Evolutionary conservation across 2,329 filamentous ascomycete species (phyloP).

Genomic region (Sclerotinia borealis): DNA sequence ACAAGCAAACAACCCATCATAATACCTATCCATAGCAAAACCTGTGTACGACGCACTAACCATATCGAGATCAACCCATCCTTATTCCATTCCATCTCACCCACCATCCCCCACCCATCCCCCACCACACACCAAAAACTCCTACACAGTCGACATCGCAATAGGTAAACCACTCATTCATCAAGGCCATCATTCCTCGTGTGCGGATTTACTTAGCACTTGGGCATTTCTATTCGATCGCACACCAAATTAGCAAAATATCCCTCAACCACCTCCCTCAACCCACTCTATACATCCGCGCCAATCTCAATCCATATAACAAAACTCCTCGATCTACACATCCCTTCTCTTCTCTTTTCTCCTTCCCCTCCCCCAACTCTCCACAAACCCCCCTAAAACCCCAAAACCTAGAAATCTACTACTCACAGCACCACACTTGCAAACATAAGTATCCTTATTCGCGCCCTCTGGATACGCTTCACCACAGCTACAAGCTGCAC

Average conservation of each 20-base stretch:
- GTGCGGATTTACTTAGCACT: background rate
- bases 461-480: background rate
- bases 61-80: background rate
- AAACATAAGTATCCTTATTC: conserved; percentile 7
- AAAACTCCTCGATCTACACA: background rate
- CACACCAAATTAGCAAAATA: background rate
- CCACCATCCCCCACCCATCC: background rate
- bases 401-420: background rate
- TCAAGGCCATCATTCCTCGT: background rate
- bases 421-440: conserved; percentile 1
- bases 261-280: background rate
- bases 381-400: no score
- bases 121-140: background rate
- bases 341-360: background rate
- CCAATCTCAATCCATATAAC: no score
- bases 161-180: no score
- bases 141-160: background rate
- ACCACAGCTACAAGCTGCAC: background rate
- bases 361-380: background rate
- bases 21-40: background rate
- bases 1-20: background rate
- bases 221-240: background rate
- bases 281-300: no score
- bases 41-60: background rate
- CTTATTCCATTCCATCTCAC: background rate